Base-by-base conservation (phyloP, 495 filamentous ascomycete species). In the Penicillium manginii region DNA sequence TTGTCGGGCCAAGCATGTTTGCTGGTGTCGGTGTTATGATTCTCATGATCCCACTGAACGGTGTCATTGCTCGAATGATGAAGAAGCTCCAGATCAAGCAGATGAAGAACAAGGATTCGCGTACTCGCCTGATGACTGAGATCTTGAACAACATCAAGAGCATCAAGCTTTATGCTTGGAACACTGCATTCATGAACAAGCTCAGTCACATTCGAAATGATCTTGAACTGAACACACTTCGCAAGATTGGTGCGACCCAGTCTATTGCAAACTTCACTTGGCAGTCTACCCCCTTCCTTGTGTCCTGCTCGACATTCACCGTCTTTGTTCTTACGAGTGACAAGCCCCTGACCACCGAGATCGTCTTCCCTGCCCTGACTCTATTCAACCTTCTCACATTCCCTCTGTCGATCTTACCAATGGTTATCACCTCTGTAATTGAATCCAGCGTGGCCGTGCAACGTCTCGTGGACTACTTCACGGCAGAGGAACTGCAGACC, bases 71-170 rank as follows among this genome's bases (percentile, higher is more conserved):
- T 15, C 83, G 87, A 54, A 76, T 96, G 62, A 96, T 97, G 92
- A 98, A 97, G 76, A 91, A 79, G 21, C 77, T 99, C 50, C 96
- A 98, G 70, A 96, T 97, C 71, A 75, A 83, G 57, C 96, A 99
- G 76, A 99, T 99, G 96, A 96, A 93, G 78, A 98, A 98, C 75
- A 99, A 99, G 74, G 96, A 99, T 65, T 84, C 92, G 8, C 86
- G 96, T 59, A 96, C 94, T 23, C 81, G 93, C 33, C 73, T 99
- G 53, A 96, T 97, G 83, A 94, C 96, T 6, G 96, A 99, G 77
- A 98, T 99, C 59, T 77, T 98, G 66, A 98, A 98, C 81, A 97
- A 97, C 72, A 97, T 98, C 86, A 98, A 98, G 78, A 93, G 90
- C 70, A 98, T 98, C 78, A 98, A 99, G 75, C 84, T 99, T 22